phyloP scores from a whole-genome alignment of 805 yeast genomes.

The Schizosaccharomyces pombe region DNA sequence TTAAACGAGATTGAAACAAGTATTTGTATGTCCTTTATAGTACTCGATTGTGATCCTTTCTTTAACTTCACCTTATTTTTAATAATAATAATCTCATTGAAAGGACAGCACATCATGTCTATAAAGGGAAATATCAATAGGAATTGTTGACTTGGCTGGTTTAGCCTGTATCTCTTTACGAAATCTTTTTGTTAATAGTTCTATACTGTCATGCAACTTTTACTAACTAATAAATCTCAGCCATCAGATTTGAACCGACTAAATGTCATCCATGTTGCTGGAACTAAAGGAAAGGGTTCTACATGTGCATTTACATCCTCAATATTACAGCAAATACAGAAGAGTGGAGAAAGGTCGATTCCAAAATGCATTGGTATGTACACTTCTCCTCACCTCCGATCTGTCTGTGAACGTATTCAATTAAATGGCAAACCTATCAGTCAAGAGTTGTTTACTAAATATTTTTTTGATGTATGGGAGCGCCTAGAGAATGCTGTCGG shows the following conservation, averaged over 20 bases:
- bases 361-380: constrained; percentile 57
- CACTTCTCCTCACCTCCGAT: constrained; percentile 84
- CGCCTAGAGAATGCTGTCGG: constrained; percentile 25
- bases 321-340: constrained; percentile 41
- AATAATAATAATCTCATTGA: too few relatives aligned
- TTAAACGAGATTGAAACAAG: too few relatives aligned
- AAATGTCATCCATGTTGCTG: constrained; percentile 78
- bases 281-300: constrained; percentile 96
- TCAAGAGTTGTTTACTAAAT: constrained; percentile 58
- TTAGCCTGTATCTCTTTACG: too few relatives aligned
- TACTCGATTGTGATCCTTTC: too few relatives aligned
- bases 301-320: constrained; percentile 86
- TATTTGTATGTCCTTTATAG: too few relatives aligned
- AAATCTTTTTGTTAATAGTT: too few relatives aligned
- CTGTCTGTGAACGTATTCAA: constrained; percentile 77
- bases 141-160: too few relatives aligned
- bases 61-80: too few relatives aligned
- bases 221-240: neutral
- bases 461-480: constrained; percentile 91
- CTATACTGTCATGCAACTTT: neutral
- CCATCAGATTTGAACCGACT: constrained; percentile 39
- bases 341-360: constrained; percentile 6
- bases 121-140: too few relatives aligned
- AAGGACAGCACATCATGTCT: too few relatives aligned
- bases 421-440: constrained; percentile 69